Evolutionary conservation across 2,329 filamentous ascomycete genomes (phyloP).

Genomic region (Penicillium sp.): DNA sequence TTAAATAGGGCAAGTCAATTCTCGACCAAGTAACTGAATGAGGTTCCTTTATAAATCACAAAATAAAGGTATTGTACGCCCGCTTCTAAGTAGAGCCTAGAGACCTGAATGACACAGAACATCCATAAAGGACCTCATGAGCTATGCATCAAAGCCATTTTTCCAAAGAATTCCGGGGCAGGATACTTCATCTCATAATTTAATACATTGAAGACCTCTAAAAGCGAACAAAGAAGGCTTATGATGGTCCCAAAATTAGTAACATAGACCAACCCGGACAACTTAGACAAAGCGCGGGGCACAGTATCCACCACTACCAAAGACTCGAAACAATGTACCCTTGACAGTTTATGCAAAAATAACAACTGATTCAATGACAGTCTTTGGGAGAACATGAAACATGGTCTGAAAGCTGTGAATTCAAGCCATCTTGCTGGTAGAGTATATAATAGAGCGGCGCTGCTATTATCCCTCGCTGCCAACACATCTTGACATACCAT

Average conservation of each 20-base stretch:
- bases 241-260: not conserved
- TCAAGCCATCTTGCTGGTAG: not conserved
- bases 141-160: not conserved
- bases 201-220: not conserved
- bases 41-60: not conserved
- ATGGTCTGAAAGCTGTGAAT: not conserved
- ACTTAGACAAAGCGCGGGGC: not conserved
- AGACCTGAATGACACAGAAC: not conserved
- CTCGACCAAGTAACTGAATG: not conserved
- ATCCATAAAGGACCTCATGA: not conserved
- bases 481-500: not conserved
- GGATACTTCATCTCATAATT: not conserved
- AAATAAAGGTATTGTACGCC: not conserved
- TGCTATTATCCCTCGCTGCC: not conserved
- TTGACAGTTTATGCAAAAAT: not conserved
- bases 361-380: not conserved
- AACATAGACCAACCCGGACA: not conserved
- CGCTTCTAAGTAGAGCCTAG: not conserved
- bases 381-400: not conserved
- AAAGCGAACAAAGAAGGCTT: not conserved
- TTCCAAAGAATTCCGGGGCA: not conserved
- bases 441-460: not conserved
- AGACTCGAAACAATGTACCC: slow-evolving; percentile 8
- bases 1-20: not conserved
- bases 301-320: not conserved